Base-by-base conservation (phyloP, 768 basidiomycete species). In the Boletus pseudo-olivaceus region DNA sequence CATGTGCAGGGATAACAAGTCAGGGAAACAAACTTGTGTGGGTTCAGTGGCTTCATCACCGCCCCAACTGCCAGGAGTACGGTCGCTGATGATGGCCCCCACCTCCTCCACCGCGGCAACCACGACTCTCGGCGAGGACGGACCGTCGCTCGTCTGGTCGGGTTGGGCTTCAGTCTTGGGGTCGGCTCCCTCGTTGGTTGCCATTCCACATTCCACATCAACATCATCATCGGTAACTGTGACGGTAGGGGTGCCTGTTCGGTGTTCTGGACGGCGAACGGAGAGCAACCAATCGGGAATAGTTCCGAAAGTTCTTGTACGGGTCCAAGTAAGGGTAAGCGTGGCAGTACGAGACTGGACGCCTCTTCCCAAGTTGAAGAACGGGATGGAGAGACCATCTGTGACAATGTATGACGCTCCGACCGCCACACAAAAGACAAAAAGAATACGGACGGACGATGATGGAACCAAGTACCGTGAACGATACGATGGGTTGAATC, bases 401-500 rank as follows among this genome's bases (percentile, higher is more conserved):
- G 47, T 14, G 38, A 34, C 19, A 17, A 14, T n/a, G 44, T 34
- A 23, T 48, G 40, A 55, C 17, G 35, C 9, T 26, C 34, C 5
- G 7, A 39, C 10, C 7, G 12, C 12, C 20, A 35, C 2, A 45
- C 12, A 15, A 37, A 49, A 27, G 20, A 20, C 45, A 23, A 53
- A 34, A 15, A 44, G n/a, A 49, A 14, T 54, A 68, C 86, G 62
- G 68, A 90, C 90, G 91, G 49, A 85, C 79, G 61, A 96, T 72
- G 62, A 97, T 93, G 3, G 93, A 97, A 5, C 83, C 78, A 2
- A 98, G 76, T 3, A 98, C 93, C 42, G 96, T 73, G 67, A 97
- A 98, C 7, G 89, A 78, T 0, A 94, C 90, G 45, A 98, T 86
- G 1, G 93, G 90, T 60, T 92, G 84, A 12, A 97, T 76, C 7